Conservation (phyloP, 2,329 filamentous ascomycete genomes). For the Aspergillus sp. region DNA sequence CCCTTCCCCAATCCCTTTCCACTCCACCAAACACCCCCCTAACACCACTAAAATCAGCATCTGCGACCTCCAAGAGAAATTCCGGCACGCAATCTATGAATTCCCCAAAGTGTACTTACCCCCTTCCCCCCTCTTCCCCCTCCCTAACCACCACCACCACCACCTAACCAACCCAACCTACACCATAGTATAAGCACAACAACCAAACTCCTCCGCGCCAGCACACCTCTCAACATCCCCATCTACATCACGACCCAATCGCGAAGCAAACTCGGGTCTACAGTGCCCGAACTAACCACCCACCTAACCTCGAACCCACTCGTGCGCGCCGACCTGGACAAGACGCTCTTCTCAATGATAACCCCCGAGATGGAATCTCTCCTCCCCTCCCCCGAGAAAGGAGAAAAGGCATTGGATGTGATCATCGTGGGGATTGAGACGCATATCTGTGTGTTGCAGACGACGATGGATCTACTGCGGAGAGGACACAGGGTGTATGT, state of each 20-base stretch:
- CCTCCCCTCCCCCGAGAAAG: constrained; percentile 34
- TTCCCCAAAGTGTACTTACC: constrained; percentile 72
- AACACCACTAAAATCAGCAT: constrained; percentile 58
- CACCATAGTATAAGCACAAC: constrained; percentile 62
- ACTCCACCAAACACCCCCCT: background rate
- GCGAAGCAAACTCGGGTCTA: constrained; percentile 73
- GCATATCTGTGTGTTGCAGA: constrained; percentile 95
- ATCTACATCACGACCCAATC: constrained; percentile 87
- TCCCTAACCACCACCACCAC: background rate
- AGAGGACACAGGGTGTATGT: constrained; percentile 81
- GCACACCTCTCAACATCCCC: constrained; percentile 60
- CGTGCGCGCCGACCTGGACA: constrained; percentile 67
- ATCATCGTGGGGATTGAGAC: constrained; percentile 88
- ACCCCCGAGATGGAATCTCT: constrained; percentile 64
- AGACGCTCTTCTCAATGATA: constrained; percentile 88
- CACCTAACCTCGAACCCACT: constrained; percentile 35
- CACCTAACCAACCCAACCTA: background rate
- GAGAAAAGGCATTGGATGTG: constrained; percentile 54
- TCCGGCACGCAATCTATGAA: constrained; percentile 78
- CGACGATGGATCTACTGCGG: constrained; percentile 75
- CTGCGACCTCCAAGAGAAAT: constrained; percentile 95
- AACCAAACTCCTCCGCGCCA: constrained; percentile 68
- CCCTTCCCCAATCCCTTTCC: background rate
- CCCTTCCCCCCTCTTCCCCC: constrained; percentile 7
- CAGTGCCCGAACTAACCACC: constrained; percentile 70